A percentile compares a stretch with the other conserved stretches of the same genome.
Evolutionary conservation across 768 basidiomycete species (phyloP).

Genomic region (Pisolithus orientalis): DNA sequence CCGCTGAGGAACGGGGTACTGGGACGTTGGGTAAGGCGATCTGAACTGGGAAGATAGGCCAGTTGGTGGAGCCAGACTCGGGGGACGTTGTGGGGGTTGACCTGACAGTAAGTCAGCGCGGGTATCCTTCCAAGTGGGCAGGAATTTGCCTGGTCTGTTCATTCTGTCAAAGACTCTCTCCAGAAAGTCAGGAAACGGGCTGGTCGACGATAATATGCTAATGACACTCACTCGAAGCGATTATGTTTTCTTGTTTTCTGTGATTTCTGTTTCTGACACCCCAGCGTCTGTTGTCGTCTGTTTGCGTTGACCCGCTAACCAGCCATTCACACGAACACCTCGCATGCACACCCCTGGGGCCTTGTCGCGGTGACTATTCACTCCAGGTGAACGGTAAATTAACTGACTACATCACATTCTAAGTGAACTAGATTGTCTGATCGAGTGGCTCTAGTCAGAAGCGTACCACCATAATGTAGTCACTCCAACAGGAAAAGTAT

Average conservation of each 20-base stretch:
- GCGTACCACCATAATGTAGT: slow-evolving; percentile 51
- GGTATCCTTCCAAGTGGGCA: slow-evolving; percentile 6
- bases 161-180: slow-evolving; percentile 24
- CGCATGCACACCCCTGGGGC: not conserved
- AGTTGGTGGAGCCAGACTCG: slow-evolving; percentile 63
- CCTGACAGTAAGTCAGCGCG: slow-evolving; percentile 37
- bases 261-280: slow-evolving; percentile 4
- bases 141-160: slow-evolving; percentile 52
- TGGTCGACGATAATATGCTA: not conserved
- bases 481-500: slow-evolving; percentile 76
- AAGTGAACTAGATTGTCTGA: not conserved
- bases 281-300: not conserved
- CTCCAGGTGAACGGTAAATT: too few relatives aligned
- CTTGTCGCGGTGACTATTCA: too few relatives aligned
- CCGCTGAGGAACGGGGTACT: slow-evolving; percentile 26
- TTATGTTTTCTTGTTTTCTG: slow-evolving; percentile 11
- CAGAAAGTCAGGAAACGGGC: not conserved
- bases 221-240: slow-evolving; percentile 3
- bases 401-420: too few relatives aligned
- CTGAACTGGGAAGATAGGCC: slow-evolving; percentile 60
- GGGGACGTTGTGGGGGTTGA: slow-evolving; percentile 78
- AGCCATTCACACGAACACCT: not conserved
- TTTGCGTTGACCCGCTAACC: not conserved
- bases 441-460: not conserved
- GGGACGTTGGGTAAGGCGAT: slow-evolving; percentile 37